phyloP scores from a whole-genome alignment of 768 basidiomycete species.

The Tricholoma sp. region DNA sequence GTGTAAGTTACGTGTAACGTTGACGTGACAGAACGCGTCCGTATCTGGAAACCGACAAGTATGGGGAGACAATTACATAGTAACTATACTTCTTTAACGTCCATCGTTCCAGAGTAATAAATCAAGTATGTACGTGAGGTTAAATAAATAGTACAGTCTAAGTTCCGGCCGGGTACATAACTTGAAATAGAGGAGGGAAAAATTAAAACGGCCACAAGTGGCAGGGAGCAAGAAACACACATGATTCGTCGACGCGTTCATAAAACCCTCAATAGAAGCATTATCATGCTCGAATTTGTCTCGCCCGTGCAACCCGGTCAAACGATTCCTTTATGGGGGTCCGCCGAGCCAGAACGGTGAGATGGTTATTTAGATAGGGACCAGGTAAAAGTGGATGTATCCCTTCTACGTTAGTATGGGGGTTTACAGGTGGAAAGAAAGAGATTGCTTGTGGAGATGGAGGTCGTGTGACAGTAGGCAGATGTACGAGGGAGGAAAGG shows the following conservation, averaged over 20 bases:
- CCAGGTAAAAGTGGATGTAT: conserved; percentile 70
- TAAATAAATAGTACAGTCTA: not conserved
- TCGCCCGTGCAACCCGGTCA: conserved; percentile 60
- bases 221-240: not conserved
- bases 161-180: not conserved
- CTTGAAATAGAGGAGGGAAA: not conserved
- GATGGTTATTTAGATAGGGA: conserved; percentile 65
- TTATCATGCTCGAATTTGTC: conserved; percentile 30
- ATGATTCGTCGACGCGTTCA: not conserved
- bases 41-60: not conserved
- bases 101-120: not conserved
- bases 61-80: too few relatives aligned
- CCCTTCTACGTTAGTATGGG: conserved; percentile 47
- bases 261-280: not conserved
- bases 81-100: too few relatives aligned
- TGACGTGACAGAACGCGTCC: conserved; percentile 15
- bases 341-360: conserved; percentile 60
- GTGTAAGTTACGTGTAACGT: conserved; percentile 6
- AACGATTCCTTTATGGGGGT: conserved; percentile 67
- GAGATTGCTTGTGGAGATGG: conserved; percentile 46
- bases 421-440: conserved; percentile 62
- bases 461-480: conserved; percentile 43
- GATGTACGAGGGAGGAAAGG: conserved; percentile 50
- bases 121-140: not conserved
- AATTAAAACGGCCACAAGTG: not conserved